phyloP scores from a whole-genome alignment of 345 rosid species.

The Populus ilicifolia region DNA sequence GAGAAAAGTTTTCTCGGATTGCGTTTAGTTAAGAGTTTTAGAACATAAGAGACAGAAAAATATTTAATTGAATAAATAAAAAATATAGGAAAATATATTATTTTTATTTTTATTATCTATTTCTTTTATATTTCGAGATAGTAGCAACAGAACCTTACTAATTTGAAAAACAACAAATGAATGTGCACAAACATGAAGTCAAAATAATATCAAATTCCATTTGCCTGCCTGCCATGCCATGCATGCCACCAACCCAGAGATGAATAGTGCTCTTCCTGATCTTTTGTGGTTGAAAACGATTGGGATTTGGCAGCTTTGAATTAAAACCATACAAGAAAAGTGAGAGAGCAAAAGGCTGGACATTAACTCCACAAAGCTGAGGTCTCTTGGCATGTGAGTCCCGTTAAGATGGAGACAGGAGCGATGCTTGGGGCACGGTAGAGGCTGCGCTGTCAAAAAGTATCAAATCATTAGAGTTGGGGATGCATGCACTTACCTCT shows the following conservation, averaged over 20 bases:
- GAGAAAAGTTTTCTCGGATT: background rate
- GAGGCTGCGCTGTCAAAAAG: background rate
- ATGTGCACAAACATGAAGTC: too few relatives aligned
- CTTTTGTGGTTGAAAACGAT: background rate
- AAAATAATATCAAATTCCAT: background rate
- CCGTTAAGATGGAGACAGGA: background rate
- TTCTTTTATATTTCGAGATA: too few relatives aligned
- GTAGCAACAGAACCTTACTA: too few relatives aligned
- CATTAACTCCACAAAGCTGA: background rate
- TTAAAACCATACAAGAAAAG: background rate
- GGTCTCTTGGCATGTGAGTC: background rate
- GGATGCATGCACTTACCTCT: too few relatives aligned
- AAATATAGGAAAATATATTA: too few relatives aligned
- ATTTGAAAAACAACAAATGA: too few relatives aligned
- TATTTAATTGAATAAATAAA: too few relatives aligned
- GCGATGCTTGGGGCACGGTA: background rate
- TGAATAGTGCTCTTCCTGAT: background rate
- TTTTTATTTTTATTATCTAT: too few relatives aligned
- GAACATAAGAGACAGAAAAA: too few relatives aligned
- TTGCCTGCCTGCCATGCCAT: background rate
- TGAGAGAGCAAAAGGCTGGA: background rate
- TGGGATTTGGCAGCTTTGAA: too few relatives aligned
- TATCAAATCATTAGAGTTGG: background rate
- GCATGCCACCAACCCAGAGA: background rate
- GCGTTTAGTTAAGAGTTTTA: too few relatives aligned